Base-by-base conservation (phyloP, 805 yeast genomes). In the Kuraishia molischiana region DNA sequence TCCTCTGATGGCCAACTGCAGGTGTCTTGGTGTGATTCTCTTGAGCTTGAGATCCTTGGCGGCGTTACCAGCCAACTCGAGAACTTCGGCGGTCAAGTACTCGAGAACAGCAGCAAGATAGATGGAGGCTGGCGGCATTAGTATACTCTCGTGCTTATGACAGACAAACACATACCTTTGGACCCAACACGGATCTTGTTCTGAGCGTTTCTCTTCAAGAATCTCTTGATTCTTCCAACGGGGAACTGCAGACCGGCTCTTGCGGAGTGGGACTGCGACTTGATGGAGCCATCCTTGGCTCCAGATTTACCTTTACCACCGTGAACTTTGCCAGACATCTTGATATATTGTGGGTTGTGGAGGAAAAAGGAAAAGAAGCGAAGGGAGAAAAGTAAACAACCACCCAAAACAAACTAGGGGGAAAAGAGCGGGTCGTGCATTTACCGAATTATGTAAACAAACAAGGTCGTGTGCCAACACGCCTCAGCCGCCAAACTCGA, bases 171-270 rank as follows among this genome's bases (percentile, higher is more conserved):
- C 41, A 19, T 38, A 41, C 43, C 36, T 39, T 61, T 61, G 11
- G 66, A 58, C 41, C 95, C 95, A 35, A 86, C 94, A 61, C 95
- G 62, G 46, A 74, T 64, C 50, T 73, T 74, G 40, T 51, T 85
- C 58, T 85, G 92, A 17, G 95, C 95, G 47, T 82, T 85, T 61
- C 73, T 80, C 70, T 89, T 90, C 62, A 92, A 72, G 60, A 87
- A 90, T 69, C 98, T 79, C 76, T 92, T 90, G 52, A 92, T 87
- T 80, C 99, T 86, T 43, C 99, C 99, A 29, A 94, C 97, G 36
- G 99, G 99, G 68, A 92, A 92, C 60, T 83, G 92, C 59, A 87
- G 68, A 19, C 96, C 96, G 20, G 96, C 96, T 61, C 94, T 79
- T 8, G 95, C 95, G 4, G 95, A 85, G 51, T 89, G 95, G 11